These are phyloP conservation scores for Trifolium pratense DNA, from an alignment of 306 rosid species.

Conservation along the genomic window DNA sequence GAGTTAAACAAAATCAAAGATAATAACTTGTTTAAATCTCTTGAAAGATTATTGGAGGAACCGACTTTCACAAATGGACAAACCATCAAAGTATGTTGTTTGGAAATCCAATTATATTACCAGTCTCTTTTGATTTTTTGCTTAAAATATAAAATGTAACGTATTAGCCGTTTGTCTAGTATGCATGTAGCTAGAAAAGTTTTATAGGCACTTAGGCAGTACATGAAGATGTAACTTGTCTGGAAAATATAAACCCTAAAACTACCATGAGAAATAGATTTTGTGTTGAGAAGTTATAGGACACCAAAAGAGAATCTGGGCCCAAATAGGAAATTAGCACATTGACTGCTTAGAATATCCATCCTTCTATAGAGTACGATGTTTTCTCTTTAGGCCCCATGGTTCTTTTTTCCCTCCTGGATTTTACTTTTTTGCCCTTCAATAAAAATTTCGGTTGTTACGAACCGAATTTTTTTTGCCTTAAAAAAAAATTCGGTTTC, in stretches of 20 bases:
- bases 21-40: slow-evolving; percentile 62
- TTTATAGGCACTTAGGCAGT: not conserved
- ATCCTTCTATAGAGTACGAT: not conserved
- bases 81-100: slow-evolving; percentile 62
- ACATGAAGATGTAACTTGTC: not conserved
- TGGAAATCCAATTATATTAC: slow-evolving; percentile 47
- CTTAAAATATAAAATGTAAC: slow-evolving; percentile 21
- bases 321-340: slow-evolving; percentile 4
- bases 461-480: too few relatives aligned
- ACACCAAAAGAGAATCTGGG: not conserved
- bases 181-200: slow-evolving; percentile 3
- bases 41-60: slow-evolving; percentile 68
- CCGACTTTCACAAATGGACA: slow-evolving; percentile 45
- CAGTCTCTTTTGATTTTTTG: slow-evolving; percentile 15
- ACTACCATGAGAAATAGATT: not conserved
- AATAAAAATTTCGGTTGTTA: too few relatives aligned
- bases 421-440: too few relatives aligned
- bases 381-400: too few relatives aligned
- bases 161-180: too few relatives aligned
- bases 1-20: slow-evolving; percentile 76
- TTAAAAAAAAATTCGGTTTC: too few relatives aligned
- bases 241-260: not conserved
- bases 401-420: too few relatives aligned
- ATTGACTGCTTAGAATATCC: not conserved
- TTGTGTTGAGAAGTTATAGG: not conserved